Percentiles rank a stretch among this genome's conserved stretches.
These are phyloP conservation scores for Hysterangium stoloniferum DNA, from an alignment of 768 basidiomycete genomes.

Conservation along the genomic window DNA sequence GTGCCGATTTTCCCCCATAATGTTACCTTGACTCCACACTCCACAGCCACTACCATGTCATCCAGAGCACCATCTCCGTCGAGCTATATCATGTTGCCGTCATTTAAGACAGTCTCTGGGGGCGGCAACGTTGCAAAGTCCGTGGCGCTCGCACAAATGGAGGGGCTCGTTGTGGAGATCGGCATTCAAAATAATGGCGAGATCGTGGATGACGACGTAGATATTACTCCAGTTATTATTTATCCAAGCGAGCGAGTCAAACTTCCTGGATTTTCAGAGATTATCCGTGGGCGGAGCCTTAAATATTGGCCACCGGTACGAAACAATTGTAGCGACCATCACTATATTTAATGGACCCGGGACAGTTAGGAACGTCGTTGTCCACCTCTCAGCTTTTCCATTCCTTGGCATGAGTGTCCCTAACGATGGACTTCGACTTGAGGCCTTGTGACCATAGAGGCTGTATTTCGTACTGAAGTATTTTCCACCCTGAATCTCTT, in stretches of 20 bases:
- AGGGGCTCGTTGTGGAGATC: neutral
- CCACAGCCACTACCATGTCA: constrained; percentile 2
- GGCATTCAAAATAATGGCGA: neutral
- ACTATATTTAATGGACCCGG: too few relatives aligned
- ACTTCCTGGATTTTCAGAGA: constrained; percentile 7
- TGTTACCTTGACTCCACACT: constrained; percentile 33
- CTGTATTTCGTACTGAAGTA: too few relatives aligned
- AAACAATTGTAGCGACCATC: too few relatives aligned
- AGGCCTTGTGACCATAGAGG: too few relatives aligned
- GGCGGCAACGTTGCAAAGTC: neutral
- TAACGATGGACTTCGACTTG: too few relatives aligned
- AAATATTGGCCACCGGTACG: too few relatives aligned
- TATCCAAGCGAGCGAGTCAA: constrained; percentile 8
- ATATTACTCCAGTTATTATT: too few relatives aligned
- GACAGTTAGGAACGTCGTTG: too few relatives aligned
- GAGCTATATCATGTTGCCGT: constrained; percentile 8
- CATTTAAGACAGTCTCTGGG: constrained; percentile 1
- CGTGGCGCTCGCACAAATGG: neutral
- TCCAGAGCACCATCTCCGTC: constrained; percentile 8
- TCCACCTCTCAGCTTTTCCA: too few relatives aligned
- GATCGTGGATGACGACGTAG: neutral
- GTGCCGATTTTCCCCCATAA: constrained; percentile 69
- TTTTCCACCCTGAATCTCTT: too few relatives aligned
- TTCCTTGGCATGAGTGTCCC: too few relatives aligned
- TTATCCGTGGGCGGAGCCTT: constrained; percentile 7